These are phyloP conservation scores for Stemphylium beticola DNA, from an alignment of 2,329 filamentous ascomycete species.

Conservation along the genomic window DNA sequence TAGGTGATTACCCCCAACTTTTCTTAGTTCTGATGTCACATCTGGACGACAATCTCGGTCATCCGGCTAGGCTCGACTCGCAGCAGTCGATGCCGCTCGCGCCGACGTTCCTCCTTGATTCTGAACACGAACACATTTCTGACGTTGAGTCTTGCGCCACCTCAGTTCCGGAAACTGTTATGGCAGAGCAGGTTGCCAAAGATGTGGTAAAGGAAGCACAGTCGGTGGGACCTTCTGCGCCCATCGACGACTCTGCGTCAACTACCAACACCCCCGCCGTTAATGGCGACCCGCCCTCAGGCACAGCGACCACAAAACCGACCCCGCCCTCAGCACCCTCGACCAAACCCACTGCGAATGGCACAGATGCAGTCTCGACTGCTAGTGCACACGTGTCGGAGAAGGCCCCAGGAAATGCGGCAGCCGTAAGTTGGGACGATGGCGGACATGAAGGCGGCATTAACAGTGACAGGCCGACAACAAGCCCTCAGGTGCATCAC, in stretches of 20 bases:
- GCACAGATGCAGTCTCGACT: conserved; percentile 23
- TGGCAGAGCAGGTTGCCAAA: conserved; percentile 73
- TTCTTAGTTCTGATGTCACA: conserved; percentile 26
- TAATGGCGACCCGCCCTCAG: conserved; percentile 52
- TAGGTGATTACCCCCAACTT: conserved; percentile 47
- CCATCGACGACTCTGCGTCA: conserved; percentile 70
- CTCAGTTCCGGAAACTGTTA: conserved; percentile 66
- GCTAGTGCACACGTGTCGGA: conserved; percentile 25
- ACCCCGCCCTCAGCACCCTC: conserved; percentile 41
- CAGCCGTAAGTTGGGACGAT: conserved; percentile 30
- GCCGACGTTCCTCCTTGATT: conserved; percentile 21
- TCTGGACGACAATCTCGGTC: conserved; percentile 30
- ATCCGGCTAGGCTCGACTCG: conserved; percentile 26
- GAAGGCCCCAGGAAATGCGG: conserved; percentile 21
- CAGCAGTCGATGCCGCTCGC: conserved; percentile 24
- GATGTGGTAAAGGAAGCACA: conserved; percentile 75
- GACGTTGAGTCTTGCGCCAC: conserved; percentile 38
- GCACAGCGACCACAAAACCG: conserved; percentile 40
- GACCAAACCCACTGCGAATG: conserved; percentile 44
- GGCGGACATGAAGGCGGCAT: conserved; percentile 3
- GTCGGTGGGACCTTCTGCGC: conserved; percentile 69
- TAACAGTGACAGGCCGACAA: conserved; percentile 26
- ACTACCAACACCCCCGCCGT: conserved; percentile 62
- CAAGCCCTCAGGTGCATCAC: conserved; percentile 16
- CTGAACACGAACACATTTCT: conserved; percentile 41